Evolutionary conservation across 331 rosid species (phyloP).

Genomic region (Erythrophleum ivorense): DNA sequence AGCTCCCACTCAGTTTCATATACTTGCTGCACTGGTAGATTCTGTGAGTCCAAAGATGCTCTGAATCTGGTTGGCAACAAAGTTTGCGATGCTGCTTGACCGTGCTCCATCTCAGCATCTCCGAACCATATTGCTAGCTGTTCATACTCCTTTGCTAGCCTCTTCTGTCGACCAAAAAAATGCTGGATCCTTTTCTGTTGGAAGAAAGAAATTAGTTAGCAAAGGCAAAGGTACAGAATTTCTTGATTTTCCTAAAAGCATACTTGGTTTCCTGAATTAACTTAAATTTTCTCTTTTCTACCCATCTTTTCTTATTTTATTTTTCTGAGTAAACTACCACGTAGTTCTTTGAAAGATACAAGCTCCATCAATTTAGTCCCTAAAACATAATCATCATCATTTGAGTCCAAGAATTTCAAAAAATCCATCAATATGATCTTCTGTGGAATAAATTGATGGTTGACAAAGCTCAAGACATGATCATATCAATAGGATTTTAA

Average conservation of each 20-base stretch:
- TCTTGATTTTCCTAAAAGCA: background rate
- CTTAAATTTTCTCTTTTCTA: background rate
- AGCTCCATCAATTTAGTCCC: too few relatives aligned
- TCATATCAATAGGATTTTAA: too few relatives aligned
- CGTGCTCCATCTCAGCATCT: background rate
- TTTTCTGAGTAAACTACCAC: too few relatives aligned
- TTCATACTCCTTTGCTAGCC: background rate
- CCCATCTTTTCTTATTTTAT: too few relatives aligned
- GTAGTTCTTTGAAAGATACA: too few relatives aligned
- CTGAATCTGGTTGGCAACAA: background rate
- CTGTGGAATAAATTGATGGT: too few relatives aligned
- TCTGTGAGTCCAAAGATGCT: background rate
- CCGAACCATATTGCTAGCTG: background rate
- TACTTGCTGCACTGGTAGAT: background rate
- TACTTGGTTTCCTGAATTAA: background rate
- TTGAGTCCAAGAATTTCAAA: too few relatives aligned
- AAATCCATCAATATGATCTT: too few relatives aligned
- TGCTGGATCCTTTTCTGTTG: background rate
- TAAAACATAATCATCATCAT: too few relatives aligned
- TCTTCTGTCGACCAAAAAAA: background rate
- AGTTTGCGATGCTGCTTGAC: background rate
- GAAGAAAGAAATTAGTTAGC: background rate
- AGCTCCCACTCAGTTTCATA: background rate
- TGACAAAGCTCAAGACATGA: too few relatives aligned
- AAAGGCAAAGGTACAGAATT: background rate